Conservation (phyloP, 2,329 filamentous ascomycete species). For the Stemphylium vesicarium region DNA sequence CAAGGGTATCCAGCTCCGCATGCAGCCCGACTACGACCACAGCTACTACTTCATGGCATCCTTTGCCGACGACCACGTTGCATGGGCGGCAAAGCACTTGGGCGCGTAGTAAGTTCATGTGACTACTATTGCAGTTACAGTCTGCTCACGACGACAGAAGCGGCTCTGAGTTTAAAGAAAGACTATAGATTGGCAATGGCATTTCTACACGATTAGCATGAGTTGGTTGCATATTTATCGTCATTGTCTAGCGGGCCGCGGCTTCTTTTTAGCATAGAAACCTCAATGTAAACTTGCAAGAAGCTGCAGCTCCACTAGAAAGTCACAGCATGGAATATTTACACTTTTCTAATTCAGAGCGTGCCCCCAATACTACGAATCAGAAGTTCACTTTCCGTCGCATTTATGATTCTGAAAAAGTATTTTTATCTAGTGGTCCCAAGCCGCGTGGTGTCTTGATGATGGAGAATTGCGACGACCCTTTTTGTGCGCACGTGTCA, state of each 20-base stretch:
- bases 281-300: neutral
- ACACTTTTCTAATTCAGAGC: neutral
- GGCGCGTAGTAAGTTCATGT: conserved; percentile 58
- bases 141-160: conserved; percentile 45
- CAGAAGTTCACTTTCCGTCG: too few species aligned
- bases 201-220: neutral
- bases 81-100: conserved; percentile 88
- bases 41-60: conserved; percentile 96
- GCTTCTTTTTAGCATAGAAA: neutral
- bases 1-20: conserved; percentile 76
- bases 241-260: neutral
- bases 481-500: conserved; percentile 28
- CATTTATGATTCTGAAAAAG: too few species aligned
- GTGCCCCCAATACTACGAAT: neutral
- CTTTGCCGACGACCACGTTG: conserved; percentile 88
- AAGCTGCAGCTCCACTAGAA: neutral
- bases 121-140: neutral
- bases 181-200: conserved; percentile 25
- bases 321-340: neutral
- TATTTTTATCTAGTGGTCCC: neutral
- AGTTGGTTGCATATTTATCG: neutral
- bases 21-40: conserved; percentile 93
- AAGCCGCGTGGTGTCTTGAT: neutral
- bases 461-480: neutral
- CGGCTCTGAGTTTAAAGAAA: conserved; percentile 31